Evolutionary conservation across 2,329 filamentous ascomycete genomes (phyloP).

Genomic region (Ophiostoma sp.): DNA sequence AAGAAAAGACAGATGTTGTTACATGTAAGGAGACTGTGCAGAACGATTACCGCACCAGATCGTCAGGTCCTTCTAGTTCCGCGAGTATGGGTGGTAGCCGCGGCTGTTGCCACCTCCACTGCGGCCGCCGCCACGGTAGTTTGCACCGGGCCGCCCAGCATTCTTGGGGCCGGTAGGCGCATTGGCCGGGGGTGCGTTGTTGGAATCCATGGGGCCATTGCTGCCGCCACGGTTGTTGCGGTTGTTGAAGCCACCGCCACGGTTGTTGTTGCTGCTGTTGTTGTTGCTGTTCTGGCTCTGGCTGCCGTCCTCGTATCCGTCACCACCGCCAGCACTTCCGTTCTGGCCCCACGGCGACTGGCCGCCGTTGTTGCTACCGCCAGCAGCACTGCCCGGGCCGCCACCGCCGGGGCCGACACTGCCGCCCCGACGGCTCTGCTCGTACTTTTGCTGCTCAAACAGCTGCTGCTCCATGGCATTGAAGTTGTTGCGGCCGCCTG

Average conservation of each 20-base stretch:
- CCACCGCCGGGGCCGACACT: slow-evolving; percentile 23
- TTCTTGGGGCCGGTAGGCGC: slow-evolving; percentile 96
- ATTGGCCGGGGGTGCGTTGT: slow-evolving; percentile 64
- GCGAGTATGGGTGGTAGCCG: slow-evolving; percentile 72
- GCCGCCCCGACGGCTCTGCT: slow-evolving; percentile 51
- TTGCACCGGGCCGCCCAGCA: slow-evolving; percentile 81
- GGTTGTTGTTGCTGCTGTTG: slow-evolving; percentile 31
- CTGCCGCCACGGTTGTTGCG: slow-evolving; percentile 24
- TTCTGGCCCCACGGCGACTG: slow-evolving; percentile 30
- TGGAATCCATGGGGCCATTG: slow-evolving; percentile 45
- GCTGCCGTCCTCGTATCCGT: slow-evolving; percentile 74
- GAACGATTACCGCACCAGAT: not conserved
- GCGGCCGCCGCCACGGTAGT: slow-evolving; percentile 85
- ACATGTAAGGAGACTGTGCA: not conserved
- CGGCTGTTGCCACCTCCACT: slow-evolving; percentile 51
- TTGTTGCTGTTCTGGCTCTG: slow-evolving; percentile 35
- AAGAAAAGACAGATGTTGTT: slow-evolving; percentile 4
- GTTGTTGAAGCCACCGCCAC: slow-evolving; percentile 30
- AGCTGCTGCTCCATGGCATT: slow-evolving; percentile 67
- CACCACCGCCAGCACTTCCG: slow-evolving; percentile 15
- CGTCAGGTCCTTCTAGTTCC: slow-evolving; percentile 28
- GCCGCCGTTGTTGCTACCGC: slow-evolving; percentile 29
- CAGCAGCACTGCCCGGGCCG: slow-evolving; percentile 32
- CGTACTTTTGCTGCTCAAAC: slow-evolving; percentile 75
- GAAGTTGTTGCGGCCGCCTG: slow-evolving; percentile 40